phyloP scores from a whole-genome alignment of 2,329 filamentous ascomycete genomes.

The Fusarium camptoceras region DNA sequence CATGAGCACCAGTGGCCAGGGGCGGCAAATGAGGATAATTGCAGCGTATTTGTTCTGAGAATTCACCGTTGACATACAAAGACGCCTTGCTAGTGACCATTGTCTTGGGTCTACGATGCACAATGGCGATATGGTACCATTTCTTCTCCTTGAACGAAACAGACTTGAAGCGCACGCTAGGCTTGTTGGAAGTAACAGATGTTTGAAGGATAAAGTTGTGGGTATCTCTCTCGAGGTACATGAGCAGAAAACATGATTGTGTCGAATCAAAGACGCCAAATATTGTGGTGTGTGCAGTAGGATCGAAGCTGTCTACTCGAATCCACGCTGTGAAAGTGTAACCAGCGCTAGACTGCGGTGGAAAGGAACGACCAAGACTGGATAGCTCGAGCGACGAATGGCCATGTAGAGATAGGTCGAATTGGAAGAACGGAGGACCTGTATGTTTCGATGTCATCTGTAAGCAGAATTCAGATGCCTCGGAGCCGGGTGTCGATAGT shows the following conservation, averaged over 20 bases:
- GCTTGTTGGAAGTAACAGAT: constrained; percentile 84
- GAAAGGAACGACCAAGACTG: constrained; percentile 86
- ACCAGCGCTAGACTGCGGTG: constrained; percentile 80
- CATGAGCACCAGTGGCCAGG: constrained; percentile 69
- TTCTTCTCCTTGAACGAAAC: constrained; percentile 77
- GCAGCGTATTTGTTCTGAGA: constrained; percentile 90
- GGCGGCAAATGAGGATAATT: constrained; percentile 85
- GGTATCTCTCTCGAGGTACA: constrained; percentile 94
- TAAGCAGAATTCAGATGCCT: constrained; percentile 76
- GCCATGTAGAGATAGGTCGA: constrained; percentile 89
- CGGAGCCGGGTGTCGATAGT: constrained; percentile 62
- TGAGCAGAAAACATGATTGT: constrained; percentile 92
- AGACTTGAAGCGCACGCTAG: constrained; percentile 93
- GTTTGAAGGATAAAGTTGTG: constrained; percentile 96
- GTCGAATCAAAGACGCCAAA: constrained; percentile 94
- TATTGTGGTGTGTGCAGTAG: constrained; percentile 87
- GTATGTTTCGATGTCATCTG: constrained; percentile 79
- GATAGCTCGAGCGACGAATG: constrained; percentile 91
- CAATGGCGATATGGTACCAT: constrained; percentile 95
- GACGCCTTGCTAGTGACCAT: constrained; percentile 83
- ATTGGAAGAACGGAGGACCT: constrained; percentile 88
- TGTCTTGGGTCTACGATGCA: constrained; percentile 82
- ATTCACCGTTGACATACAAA: constrained; percentile 92
- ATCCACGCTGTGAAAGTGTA: constrained; percentile 95
- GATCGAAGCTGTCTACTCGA: constrained; percentile 87